Percentiles rank a stretch among this genome's conserved stretches.
Conservation (phyloP, 2,329 filamentous ascomycete genomes). For the Trichoderma lentiforme region DNA sequence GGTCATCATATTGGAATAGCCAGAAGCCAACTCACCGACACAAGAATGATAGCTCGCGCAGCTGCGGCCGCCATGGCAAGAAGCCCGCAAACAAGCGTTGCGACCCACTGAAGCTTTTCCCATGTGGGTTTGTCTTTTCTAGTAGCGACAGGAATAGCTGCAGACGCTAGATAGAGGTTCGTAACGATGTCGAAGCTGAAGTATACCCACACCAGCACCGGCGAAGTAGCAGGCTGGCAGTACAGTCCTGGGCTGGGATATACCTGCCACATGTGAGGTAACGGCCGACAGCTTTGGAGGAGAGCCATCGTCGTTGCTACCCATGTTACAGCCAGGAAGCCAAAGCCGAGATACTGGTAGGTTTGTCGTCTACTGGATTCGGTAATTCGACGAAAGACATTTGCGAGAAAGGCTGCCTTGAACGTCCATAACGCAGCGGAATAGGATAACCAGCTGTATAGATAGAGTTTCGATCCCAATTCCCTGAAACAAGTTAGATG, state of each 20-base stretch:
- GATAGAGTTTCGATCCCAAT: slow-evolving; percentile 19
- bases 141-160: slow-evolving; percentile 1
- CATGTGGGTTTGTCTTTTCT: background rate
- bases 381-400: slow-evolving; percentile 1
- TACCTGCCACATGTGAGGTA: slow-evolving; percentile 16
- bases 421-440: slow-evolving; percentile 16
- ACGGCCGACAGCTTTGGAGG: slow-evolving; percentile 14
- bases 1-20: background rate
- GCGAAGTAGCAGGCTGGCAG: slow-evolving; percentile 17
- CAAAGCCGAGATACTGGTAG: background rate
- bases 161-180: slow-evolving; percentile 1
- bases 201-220: slow-evolving; percentile 17
- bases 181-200: slow-evolving; percentile 4
- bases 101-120: background rate
- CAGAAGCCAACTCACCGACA: background rate
- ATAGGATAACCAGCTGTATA: slow-evolving; percentile 17
- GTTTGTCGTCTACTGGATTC: background rate
- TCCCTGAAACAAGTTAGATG: slow-evolving; percentile 6
- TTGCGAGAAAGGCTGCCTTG: slow-evolving; percentile 17
- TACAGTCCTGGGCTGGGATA: background rate
- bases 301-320: slow-evolving; percentile 1
- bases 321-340: slow-evolving; percentile 9
- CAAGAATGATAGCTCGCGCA: background rate
- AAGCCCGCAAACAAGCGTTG: background rate
- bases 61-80: background rate